Base-by-base conservation (phyloP, 2,329 filamentous ascomycete genomes). In the Diaporthe humulicola region DNA sequence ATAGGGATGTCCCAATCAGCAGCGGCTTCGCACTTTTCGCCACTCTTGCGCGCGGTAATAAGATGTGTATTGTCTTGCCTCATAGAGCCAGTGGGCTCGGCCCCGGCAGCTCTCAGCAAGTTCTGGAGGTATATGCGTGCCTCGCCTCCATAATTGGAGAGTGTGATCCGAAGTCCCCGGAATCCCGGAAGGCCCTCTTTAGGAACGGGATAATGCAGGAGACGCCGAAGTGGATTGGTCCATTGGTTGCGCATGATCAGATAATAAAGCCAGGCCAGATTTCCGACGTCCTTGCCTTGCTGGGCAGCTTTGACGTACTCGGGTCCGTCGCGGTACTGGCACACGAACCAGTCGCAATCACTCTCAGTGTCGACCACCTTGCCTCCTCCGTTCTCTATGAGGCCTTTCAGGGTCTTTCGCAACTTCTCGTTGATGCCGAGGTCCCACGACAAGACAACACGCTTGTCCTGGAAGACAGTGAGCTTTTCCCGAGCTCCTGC, bases 131-230 rank as follows among this genome's bases (percentile, higher is more conserved):
- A 99, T 70, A 95, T 92, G 61, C 97, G 92, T 22, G 97, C 95
- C 83, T 99, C 97, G 42, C 97, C 97, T 60, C 95, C 95, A 81
- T 99, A 99, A 83, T 98, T 99, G 8, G 97, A 98, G 8, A 99
- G 88, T 74, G 95, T 98, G 80, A 99, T 97, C 70, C 89, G 91
- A 82, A 94, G 88, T 10, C 89, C 87, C 74, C 93, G 84, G 81
- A 99, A 98, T 0, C 95, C 96, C 0, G 93, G 91, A 48, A 99
- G 92, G 1, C 95, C 94, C 12, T 92, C 83, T 61, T 90, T 90
- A 7, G 96, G 94, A 19, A 98, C 82, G 0, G 97, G 97, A 78
- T 99, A 99, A 81, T 99, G 97, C 33, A 99, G 87, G 40, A 98
- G 88, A 67, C 95, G 92, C 57, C 92, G 91, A 74, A 95, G 87